Base-by-base conservation (phyloP, 805 yeast genomes). In the Gaillardinia entomophila region DNA sequence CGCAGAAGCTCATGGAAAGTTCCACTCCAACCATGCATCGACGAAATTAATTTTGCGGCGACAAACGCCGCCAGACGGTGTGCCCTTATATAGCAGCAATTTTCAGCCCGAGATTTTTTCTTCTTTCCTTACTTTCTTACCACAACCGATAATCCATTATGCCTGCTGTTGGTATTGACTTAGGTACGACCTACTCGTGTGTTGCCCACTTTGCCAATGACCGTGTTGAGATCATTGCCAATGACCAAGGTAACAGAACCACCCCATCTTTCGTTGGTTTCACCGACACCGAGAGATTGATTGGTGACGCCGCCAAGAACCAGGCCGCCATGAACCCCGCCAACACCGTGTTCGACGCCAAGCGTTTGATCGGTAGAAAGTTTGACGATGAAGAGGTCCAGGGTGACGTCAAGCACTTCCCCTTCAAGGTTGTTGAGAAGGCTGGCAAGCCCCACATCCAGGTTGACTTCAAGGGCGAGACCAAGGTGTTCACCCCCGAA, bases 191-290 rank as follows among this genome's bases (percentile, higher is more conserved):
- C 37, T 53, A 53, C 56, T 53, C 57, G 33, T 52, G 58, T 52
- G 58, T 53, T 38, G 58, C 58, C 15, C 55, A 52, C 53, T 53
- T 51, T 37, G 46, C 57, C 47, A 53, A 53, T 45, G 57, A 50
- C 45, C 51, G 57, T 45, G 58, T 53, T 28, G 58, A 52, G 42
- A 53, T 53, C 33, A 53, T 53, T 29, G 58, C 58, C 46, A 52
- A 53, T 43, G 58, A 53, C 40, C 58, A 53, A 38, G 58, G 58
- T 49, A 53, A 53, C 57, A 52, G 58, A 51, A 49, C 55, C 44
- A 53, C 58, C 13, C 58, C 58, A 22, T 53, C 58, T 42, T 52
- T 53, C 47, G 58, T 53, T 33, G 58, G 52, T 29, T 53, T 53
- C 57, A 52, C 57, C 37, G 54, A 49, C 54, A 36, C 55, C 35